phyloP scores from a whole-genome alignment of 768 basidiomycete species.

The Leccinum pellstonianum region DNA sequence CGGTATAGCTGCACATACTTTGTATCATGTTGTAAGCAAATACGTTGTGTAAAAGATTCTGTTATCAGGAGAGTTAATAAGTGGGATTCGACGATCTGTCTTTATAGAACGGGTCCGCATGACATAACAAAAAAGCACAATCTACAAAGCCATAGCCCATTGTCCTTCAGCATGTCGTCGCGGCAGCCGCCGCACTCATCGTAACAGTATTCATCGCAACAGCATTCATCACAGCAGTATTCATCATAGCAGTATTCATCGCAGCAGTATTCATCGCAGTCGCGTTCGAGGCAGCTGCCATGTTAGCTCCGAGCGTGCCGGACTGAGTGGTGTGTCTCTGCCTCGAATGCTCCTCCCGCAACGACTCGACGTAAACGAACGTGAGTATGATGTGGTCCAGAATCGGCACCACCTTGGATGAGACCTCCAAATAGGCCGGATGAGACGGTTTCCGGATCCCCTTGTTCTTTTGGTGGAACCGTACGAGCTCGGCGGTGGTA shows the following conservation, averaged over 20 bases:
- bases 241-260: no score
- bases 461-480: slow-evolving; percentile 25
- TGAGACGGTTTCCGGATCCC: slow-evolving; percentile 20
- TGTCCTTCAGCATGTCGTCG: not conserved
- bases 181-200: no score
- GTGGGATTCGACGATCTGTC: not conserved
- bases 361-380: slow-evolving; percentile 22
- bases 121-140: not conserved
- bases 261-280: no score
- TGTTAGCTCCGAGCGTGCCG: not conserved
- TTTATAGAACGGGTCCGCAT: not conserved
- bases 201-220: no score
- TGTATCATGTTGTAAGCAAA: not conserved
- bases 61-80: not conserved
- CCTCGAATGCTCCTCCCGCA: slow-evolving; percentile 12
- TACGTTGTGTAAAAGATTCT: not conserved
- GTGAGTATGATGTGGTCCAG: slow-evolving; percentile 30
- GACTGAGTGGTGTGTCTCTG: not conserved
- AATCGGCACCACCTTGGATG: slow-evolving; percentile 16
- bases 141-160: not conserved
- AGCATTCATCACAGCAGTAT: no score
- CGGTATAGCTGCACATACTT: not conserved
- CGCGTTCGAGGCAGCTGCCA: not conserved
- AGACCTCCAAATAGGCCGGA: slow-evolving; percentile 25
- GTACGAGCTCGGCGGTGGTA: slow-evolving; percentile 19